Evolutionary conservation across 2,329 filamentous ascomycete genomes (phyloP), one percentile per base, ranked within the genome.

Genomic region (Scorias spongiosa): DNA sequence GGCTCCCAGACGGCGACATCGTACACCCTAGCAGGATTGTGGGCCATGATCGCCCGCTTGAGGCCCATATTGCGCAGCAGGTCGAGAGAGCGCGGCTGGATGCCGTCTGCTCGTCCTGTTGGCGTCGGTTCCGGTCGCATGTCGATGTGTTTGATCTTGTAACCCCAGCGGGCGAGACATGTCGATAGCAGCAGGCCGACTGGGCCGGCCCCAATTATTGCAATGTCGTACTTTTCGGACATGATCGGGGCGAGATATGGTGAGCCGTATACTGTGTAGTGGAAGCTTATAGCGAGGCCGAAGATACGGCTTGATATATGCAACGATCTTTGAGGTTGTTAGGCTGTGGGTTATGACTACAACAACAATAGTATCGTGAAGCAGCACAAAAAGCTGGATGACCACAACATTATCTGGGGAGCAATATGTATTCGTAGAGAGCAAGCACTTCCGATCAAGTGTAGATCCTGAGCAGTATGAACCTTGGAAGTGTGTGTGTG

Each of bases 131-230:
- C 83, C 2, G 85, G 71, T 46, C 87, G 75, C 65, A 93, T 93
- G 66, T 94, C 88, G 58, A 94, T 86, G 65, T 94, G 86, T 70
- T 89, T 93, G 63, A 95, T 85, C 62, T 78, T 86, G 71, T 94
- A 95, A 15, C 88, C 88, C 85, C 87, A 94, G 67, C 87, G 74
- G 48, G 85, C 84, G 48, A 95, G 74, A 59, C 84, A 89, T 28
- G 87, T 87, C 8, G 86, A 91, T 18, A 94, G 74, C 66, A 93
- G 80, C 46, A 94, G 75, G 44, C 88, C 88, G 36, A 88, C 86
- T 3, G 88, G 88, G 12, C 88, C 88, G 44, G 88, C 88, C 50
- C 88, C 88, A 44, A 94, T 74, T 52, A 94, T 87, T 53, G 94
- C 86, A 42, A 74, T 74, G 56, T 82, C 79, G 63, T 78, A 80